A percentile compares a stretch with the other conserved stretches of the same genome.
phyloP scores from a whole-genome alignment of 305 asterid genomes.

The Fraxinus albicans region DNA sequence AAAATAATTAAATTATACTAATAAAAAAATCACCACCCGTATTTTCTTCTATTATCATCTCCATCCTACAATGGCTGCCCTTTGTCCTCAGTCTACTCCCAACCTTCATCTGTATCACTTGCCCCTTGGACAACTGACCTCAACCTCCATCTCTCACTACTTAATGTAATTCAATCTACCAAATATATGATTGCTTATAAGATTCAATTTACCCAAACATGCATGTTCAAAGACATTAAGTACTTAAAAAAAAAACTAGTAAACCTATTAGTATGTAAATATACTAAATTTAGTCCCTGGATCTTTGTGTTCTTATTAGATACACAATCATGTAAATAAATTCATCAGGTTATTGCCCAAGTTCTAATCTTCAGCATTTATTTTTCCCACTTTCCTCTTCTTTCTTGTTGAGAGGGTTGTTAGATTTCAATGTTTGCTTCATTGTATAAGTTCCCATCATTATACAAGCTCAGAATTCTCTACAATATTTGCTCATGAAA shows the following conservation, averaged over 20 bases:
- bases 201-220: neutral
- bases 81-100: neutral
- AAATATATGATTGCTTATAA: neutral
- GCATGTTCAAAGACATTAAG: neutral
- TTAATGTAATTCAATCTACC: neutral
- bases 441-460: neutral
- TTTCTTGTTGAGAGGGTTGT: neutral
- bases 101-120: neutral
- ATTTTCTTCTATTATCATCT: neutral
- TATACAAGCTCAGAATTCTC: neutral
- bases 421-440: neutral
- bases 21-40: neutral
- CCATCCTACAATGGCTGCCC: neutral
- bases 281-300: neutral
- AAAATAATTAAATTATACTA: neutral
- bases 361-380: neutral
- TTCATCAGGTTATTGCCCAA: neutral
- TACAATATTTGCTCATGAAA: neutral
- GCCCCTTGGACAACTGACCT: neutral
- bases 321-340: neutral
- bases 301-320: neutral
- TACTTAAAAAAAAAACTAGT: neutral
- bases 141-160: neutral
- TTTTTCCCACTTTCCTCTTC: neutral
- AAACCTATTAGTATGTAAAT: neutral